Conservation (phyloP, 768 basidiomycete species). For the Suillus plorans region DNA sequence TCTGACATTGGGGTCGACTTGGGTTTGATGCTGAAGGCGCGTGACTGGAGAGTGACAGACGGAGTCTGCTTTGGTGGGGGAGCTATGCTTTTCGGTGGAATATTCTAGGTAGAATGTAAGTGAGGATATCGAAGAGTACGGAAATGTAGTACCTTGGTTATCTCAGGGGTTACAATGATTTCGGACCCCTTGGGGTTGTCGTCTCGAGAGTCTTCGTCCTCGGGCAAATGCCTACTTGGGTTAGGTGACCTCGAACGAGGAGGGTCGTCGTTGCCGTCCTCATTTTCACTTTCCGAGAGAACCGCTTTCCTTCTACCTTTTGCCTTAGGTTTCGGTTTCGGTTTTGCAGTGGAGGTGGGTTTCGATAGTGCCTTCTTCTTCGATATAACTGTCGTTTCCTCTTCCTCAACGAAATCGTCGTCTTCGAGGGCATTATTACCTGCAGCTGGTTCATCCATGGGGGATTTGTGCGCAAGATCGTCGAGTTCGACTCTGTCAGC, state of each 20-base stretch:
- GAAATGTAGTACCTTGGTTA: conserved; percentile 7
- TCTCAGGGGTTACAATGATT: too few species aligned
- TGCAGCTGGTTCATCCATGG: not conserved
- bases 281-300: conserved; percentile 28
- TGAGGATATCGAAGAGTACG: not conserved
- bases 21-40: too few species aligned
- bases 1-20: conserved; percentile 58
- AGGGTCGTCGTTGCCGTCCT: conserved; percentile 5
- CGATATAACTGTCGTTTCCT: not conserved
- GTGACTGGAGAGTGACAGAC: too few species aligned
- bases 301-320: conserved; percentile 31
- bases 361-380: conserved; percentile 23
- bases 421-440: not conserved
- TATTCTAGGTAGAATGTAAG: conserved; percentile 12
- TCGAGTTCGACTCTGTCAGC: conserved; percentile 18
- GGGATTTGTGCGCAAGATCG: conserved; percentile 9
- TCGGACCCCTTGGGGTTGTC: too few species aligned
- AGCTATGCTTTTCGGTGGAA: conserved; percentile 6
- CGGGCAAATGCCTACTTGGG: not conserved
- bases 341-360: not conserved
- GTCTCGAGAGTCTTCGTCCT: too few species aligned
- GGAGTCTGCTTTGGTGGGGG: conserved; percentile 6
- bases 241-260: not conserved
- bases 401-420: conserved; percentile 5
- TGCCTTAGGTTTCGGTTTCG: conserved; percentile 29